Evolutionary conservation across 2,329 filamentous ascomycete genomes (phyloP), one percentile per base, ranked within the genome.

Genomic region (Dactylellina cionopaga): DNA sequence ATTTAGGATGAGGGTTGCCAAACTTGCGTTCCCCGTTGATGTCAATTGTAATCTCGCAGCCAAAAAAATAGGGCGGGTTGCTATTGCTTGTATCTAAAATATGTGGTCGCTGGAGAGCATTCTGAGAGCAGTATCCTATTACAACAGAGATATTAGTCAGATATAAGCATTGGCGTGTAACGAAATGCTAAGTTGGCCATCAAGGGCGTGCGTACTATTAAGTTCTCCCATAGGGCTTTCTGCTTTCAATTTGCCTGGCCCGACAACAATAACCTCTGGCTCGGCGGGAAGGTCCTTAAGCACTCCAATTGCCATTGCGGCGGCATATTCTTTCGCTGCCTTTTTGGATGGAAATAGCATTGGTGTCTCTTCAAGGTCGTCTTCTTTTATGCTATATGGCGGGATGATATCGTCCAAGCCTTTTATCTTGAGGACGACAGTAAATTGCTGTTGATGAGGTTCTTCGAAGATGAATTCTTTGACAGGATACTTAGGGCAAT

Each of bases 171-270:
- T 39, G 33, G 11, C 19, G 6, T 22, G 27, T 39, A 43, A 39
- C 11, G 24, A 44, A 9, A 46, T n/a, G 7, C 15, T 3, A 27
- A 19, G n/a, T 11, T 24, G 1, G 24, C 10, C 13, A 24, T 5
- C n/a, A 31, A 52, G 11, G 5, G 13, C 5, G 9, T 31, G 31
- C 54, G 13, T 46, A 74, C 69, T 68, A 35, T 74, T 66, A 44
- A 74, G 60, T 58, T 66, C 60, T 3, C 62, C 69, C 55, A 74
- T 63, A n/a, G 58, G 59, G 41, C 69, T 74, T 49, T 74, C 69
- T 35, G 47, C 52, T 49, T 74, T 68, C 15, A 41, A 9, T 22
- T 58, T 68, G 24, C 69, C 69, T 5, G 62, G 55, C 15, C 51
- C 54, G 6, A 56, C n/a, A 2, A 63, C 25, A 15, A 68, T 65